A percentile compares a stretch with the other conserved stretches of the same genome.
Evolutionary conservation across 176 grass and related monocot genomes (phyloP).

Genomic region (Rhynchospora tenuis): DNA sequence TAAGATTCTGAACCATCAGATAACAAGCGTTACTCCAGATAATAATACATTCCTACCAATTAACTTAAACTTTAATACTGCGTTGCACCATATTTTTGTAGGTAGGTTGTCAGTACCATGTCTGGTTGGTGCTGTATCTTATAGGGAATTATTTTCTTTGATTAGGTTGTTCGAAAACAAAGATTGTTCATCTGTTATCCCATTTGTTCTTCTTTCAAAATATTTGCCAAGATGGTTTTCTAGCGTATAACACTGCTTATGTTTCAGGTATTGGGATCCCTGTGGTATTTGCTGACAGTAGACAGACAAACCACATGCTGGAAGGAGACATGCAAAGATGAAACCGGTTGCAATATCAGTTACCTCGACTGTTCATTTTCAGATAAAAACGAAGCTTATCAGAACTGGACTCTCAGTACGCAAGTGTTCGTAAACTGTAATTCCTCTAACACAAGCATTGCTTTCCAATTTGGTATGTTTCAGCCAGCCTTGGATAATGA

Average conservation of each 20-base stretch:
- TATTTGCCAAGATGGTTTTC: background rate
- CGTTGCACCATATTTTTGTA: background rate
- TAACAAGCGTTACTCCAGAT: too few species aligned
- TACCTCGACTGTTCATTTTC: conserved; percentile 60
- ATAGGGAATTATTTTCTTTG: background rate
- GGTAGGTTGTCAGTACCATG: background rate
- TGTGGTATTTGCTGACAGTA: conserved; percentile 79
- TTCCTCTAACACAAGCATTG: background rate
- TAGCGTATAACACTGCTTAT: conserved; percentile 8
- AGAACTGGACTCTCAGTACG: conserved; percentile 37
- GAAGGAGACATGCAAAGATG: conserved; percentile 56
- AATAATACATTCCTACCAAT: background rate
- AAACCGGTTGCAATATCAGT: conserved; percentile 38
- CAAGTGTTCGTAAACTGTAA: conserved; percentile 47
- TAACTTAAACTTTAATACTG: too few species aligned
- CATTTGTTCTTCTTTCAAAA: background rate
- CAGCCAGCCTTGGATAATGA: conserved; percentile 48
- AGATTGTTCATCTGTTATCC: background rate
- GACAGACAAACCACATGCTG: conserved; percentile 92
- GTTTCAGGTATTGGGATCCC: conserved; percentile 70
- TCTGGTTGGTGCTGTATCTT: background rate
- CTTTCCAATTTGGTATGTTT: conserved; percentile 89
- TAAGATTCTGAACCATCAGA: background rate
- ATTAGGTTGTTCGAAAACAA: conserved; percentile 5
- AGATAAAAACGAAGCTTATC: conserved; percentile 7